These are phyloP conservation scores for Solanum pennellii DNA, from an alignment of 257 asterid species.

Conservation along the genomic window DNA sequence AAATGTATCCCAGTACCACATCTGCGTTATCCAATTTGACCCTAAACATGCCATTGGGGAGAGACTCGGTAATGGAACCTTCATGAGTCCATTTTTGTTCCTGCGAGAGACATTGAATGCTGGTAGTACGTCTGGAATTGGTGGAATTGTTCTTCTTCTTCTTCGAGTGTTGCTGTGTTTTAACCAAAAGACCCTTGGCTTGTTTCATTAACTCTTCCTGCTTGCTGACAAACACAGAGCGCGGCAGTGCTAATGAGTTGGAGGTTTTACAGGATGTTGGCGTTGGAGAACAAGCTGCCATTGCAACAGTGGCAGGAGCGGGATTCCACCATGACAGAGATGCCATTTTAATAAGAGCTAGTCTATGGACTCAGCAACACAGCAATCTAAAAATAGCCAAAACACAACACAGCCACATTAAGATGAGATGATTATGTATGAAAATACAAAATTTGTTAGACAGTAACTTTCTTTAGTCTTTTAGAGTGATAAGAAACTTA, in stretches of 20 bases:
- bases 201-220: background rate
- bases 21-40: slow-evolving; percentile 11
- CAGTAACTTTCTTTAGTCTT: background rate
- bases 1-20: slow-evolving; percentile 14
- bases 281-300: background rate
- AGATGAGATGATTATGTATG: background rate
- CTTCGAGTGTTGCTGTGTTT: background rate
- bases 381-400: background rate
- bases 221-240: background rate
- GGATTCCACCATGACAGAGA: slow-evolving; percentile 6
- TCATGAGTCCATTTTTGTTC: slow-evolving; percentile 10
- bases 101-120: background rate
- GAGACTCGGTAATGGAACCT: slow-evolving; percentile 12
- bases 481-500: background rate
- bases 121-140: background rate
- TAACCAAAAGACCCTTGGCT: background rate
- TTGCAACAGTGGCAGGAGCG: background rate
- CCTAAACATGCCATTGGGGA: slow-evolving; percentile 19
- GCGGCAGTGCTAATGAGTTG: background rate
- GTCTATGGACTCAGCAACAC: background rate
- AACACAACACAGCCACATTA: background rate
- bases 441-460: background rate
- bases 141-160: background rate
- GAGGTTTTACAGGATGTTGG: background rate
- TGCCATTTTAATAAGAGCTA: background rate